Evolutionary conservation across 2,329 filamentous ascomycete species (phyloP).

Genomic region (Curvularia spicifera): DNA sequence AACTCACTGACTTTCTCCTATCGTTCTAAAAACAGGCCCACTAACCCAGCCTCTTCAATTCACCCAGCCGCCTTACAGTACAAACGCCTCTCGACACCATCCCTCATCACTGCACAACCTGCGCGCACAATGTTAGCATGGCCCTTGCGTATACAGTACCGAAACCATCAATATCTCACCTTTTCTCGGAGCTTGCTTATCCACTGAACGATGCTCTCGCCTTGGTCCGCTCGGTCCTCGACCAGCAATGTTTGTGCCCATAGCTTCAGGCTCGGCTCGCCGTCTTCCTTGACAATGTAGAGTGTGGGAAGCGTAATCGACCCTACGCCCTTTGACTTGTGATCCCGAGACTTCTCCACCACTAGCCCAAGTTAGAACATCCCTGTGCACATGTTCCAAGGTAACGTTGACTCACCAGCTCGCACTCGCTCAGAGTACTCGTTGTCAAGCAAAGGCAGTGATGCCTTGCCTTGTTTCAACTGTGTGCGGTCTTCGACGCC

Average conservation of each 20-base stretch:
- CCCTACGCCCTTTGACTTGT: slow-evolving; percentile 84
- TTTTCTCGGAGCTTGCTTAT: slow-evolving; percentile 92
- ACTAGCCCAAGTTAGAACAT: slow-evolving; percentile 61
- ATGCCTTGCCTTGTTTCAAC: slow-evolving; percentile 88
- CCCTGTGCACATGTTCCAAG: neutral
- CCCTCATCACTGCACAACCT: slow-evolving; percentile 47
- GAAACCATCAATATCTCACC: slow-evolving; percentile 62
- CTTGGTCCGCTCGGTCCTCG: slow-evolving; percentile 93
- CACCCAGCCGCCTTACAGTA: slow-evolving; percentile 11
- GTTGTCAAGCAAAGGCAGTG: slow-evolving; percentile 84
- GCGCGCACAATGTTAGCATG: slow-evolving; percentile 22
- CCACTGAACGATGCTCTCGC: slow-evolving; percentile 91
- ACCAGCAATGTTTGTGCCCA: slow-evolving; percentile 97
- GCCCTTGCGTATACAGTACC: slow-evolving; percentile 19
- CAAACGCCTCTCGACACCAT: slow-evolving; percentile 3
- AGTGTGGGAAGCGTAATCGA: slow-evolving; percentile 92
- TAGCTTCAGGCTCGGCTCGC: slow-evolving; percentile 90
- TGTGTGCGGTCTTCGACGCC: slow-evolving; percentile 82
- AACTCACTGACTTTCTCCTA: neutral
- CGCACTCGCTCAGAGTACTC: slow-evolving; percentile 96
- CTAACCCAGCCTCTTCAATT: slow-evolving; percentile 1
- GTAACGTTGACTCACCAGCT: slow-evolving; percentile 23
- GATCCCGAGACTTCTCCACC: slow-evolving; percentile 88
- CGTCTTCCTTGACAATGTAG: slow-evolving; percentile 93
- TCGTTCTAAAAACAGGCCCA: slow-evolving; percentile 4